phyloP scores from a whole-genome alignment of 1,284 basidiomycete species.

The Volvariella volvacea region DNA sequence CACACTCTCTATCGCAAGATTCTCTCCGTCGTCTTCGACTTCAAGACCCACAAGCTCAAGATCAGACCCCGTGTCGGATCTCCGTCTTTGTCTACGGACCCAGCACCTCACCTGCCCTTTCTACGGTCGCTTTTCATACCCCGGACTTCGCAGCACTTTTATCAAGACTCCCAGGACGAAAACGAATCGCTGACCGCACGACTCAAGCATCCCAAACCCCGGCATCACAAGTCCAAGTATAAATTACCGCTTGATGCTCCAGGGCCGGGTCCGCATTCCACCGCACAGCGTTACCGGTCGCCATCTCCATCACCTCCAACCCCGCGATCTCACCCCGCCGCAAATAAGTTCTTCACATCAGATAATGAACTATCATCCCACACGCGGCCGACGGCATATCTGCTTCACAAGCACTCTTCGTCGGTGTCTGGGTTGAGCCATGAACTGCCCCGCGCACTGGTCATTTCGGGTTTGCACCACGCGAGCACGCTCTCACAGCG shows the following conservation, averaged over 20 bases:
- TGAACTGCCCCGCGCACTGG: slow-evolving; percentile 34
- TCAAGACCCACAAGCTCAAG: slow-evolving; percentile 50
- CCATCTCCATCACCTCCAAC: background rate
- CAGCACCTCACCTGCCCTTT: slow-evolving; percentile 30
- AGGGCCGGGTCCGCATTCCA: background rate
- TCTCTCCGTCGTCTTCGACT: slow-evolving; percentile 51
- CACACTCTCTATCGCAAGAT: slow-evolving; percentile 33
- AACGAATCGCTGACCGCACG: background rate
- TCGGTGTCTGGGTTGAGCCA: background rate
- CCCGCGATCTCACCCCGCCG: background rate
- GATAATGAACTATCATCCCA: background rate
- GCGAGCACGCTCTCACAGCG: slow-evolving; percentile 50
- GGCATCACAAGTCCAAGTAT: background rate
- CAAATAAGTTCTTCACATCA: background rate
- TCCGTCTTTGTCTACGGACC: slow-evolving; percentile 11
- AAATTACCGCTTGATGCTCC: background rate
- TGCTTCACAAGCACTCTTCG: background rate
- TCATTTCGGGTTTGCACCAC: slow-evolving; percentile 65
- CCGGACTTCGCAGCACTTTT: slow-evolving; percentile 10
- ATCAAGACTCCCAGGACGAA: background rate
- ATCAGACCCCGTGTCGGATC: slow-evolving; percentile 24
- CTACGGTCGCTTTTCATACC: slow-evolving; percentile 49
- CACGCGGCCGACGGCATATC: background rate
- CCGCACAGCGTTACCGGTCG: too few relatives aligned
- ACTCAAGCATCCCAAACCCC: background rate